These are phyloP conservation scores for Aspergillus caelatus DNA, from an alignment of 2,329 filamentous ascomycete genomes.

Conservation along the genomic window DNA sequence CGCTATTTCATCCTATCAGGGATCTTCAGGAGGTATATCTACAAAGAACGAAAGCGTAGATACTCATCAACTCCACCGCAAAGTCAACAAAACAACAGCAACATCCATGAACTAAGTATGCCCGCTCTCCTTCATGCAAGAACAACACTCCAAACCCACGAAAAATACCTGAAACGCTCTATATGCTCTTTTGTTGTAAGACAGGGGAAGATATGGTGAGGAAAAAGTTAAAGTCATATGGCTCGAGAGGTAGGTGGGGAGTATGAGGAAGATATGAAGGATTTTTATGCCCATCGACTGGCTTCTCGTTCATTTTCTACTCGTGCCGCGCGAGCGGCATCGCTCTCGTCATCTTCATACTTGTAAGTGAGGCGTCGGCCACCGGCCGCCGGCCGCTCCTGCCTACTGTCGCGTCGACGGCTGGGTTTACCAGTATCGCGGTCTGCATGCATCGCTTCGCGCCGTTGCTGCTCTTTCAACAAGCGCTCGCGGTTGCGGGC, in stretches of 20 bases:
- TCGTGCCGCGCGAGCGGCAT: constrained; percentile 37
- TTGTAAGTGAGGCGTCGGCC: constrained; percentile 51
- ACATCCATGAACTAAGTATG: background rate
- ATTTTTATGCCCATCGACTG: constrained; percentile 29
- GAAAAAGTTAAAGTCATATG: background rate
- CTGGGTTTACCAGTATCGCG: constrained; percentile 29
- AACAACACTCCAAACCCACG: background rate
- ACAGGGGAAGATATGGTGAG: background rate
- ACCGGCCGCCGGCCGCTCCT: constrained; percentile 31
- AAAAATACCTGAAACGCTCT: background rate
- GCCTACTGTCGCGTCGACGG: constrained; percentile 38
- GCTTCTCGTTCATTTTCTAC: constrained; percentile 46
- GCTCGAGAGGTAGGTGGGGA: background rate
- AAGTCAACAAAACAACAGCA: background rate
- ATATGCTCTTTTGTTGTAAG: constrained; percentile 5
- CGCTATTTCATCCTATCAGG: background rate
- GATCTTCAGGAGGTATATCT: constrained; percentile 1
- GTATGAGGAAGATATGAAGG: background rate
- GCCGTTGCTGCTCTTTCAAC: constrained; percentile 67
- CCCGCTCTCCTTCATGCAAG: background rate
- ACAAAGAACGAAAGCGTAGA: constrained; percentile 4
- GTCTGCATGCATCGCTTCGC: constrained; percentile 53
- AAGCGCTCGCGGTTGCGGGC: constrained; percentile 64
- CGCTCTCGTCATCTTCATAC: constrained; percentile 51
- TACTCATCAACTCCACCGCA: constrained; percentile 4